A percentile compares a stretch with the other conserved stretches of the same genome.
These are phyloP conservation scores for Crithidia mellificae DNA, from an alignment of 208 protist genomes.

Conservation along the genomic window DNA sequence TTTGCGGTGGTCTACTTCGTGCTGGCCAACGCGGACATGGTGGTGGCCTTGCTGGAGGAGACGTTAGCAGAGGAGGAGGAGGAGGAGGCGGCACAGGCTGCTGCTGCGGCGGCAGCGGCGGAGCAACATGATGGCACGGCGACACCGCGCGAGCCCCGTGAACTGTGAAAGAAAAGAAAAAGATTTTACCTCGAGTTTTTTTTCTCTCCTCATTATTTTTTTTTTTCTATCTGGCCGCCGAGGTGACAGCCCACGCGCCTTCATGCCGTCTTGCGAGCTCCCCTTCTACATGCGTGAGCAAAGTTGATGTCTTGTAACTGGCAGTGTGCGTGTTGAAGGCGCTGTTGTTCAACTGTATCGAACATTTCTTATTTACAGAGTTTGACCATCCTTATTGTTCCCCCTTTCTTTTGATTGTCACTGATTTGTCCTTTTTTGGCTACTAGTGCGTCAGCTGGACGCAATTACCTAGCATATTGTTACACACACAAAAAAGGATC, in stretches of 20 bases:
- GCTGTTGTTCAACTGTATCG: no score
- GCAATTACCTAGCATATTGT: no score
- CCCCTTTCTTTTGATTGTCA: neutral
- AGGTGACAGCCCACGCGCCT: no score
- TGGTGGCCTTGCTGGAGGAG: slow-evolving; percentile 40
- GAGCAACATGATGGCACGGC: neutral
- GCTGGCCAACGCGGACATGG: slow-evolving; percentile 60
- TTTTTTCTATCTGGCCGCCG: no score
- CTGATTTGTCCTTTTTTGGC: neutral
- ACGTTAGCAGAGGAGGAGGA: slow-evolving; percentile 41
- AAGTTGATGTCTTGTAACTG: no score
- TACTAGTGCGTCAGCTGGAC: neutral
- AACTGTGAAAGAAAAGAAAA: slow-evolving; percentile 3
- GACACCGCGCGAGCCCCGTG: neutral
- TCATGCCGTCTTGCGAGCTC: no score
- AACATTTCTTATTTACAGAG: no score
- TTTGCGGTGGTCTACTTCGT: slow-evolving; percentile 75
- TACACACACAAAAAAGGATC: no score
- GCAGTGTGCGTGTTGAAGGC: no score
- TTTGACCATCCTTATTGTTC: neutral
- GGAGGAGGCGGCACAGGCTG: slow-evolving; percentile 5
- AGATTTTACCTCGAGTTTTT: no score
- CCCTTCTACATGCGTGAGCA: no score
- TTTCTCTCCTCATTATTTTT: no score
- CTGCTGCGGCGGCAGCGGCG: neutral